Percentiles rank a stretch among this genome's conserved stretches.
Evolutionary conservation across 805 yeast genomes (phyloP).

Genomic region (Saccharomycopsis vini): DNA sequence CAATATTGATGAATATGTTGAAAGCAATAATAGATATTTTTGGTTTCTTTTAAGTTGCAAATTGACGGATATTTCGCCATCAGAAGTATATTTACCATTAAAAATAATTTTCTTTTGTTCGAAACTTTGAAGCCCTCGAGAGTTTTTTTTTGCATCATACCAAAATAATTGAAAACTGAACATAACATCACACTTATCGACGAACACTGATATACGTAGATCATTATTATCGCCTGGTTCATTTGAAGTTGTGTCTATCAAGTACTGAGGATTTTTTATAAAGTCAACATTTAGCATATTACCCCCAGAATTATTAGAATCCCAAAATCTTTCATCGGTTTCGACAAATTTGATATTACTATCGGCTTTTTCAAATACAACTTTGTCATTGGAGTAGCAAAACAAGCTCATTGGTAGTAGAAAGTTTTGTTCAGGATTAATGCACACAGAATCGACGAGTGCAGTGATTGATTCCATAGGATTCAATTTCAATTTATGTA

Average conservation of each 20-base stretch:
- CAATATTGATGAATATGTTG: conserved; percentile 33
- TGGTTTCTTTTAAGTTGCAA: conserved; percentile 27
- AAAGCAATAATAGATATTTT: conserved; percentile 37
- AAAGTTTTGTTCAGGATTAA: neutral
- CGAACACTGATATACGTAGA: conserved; percentile 22
- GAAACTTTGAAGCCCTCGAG: conserved; percentile 24
- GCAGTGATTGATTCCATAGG: conserved; percentile 27
- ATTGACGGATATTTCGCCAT: conserved; percentile 22
- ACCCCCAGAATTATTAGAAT: conserved; percentile 40
- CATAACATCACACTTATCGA: conserved; percentile 22
- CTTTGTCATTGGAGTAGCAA: too few species aligned
- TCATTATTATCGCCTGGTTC: conserved; percentile 3
- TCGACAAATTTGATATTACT: neutral
- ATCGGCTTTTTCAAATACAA: too few species aligned
- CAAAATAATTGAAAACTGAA: conserved; percentile 40
- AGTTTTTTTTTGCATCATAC: conserved; percentile 23
- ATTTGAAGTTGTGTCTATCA: conserved; percentile 24
- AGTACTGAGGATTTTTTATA: conserved; percentile 48
- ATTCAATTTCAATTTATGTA: conserved; percentile 27
- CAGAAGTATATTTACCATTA: conserved; percentile 29
- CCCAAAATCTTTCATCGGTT: conserved; percentile 35
- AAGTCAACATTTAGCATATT: conserved; percentile 40
- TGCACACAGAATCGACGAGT: conserved; percentile 13
- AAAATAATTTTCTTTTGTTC: conserved; percentile 27
- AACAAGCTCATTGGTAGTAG: too few species aligned